Evolutionary conservation across 805 yeast genomes (phyloP).

Genomic region (Teunomyces aglyptinius): DNA sequence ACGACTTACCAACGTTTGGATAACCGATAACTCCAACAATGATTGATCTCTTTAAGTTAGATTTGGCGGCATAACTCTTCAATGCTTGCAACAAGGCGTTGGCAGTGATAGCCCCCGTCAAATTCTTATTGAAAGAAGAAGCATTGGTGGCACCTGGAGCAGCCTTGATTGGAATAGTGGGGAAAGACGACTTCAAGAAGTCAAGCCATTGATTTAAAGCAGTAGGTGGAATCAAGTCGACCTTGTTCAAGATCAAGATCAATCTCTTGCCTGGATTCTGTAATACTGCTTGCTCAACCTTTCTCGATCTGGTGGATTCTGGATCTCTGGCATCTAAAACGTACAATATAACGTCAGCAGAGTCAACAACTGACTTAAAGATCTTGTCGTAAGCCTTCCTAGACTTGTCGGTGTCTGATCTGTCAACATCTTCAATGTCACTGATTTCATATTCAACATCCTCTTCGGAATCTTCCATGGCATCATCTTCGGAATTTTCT

Average conservation of each 20-base stretch:
- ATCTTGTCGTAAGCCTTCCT: constrained; percentile 92
- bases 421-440: constrained; percentile 43
- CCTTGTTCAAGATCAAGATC: constrained; percentile 83
- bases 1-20: constrained; percentile 96
- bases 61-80: constrained; percentile 79
- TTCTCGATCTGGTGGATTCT: constrained; percentile 87
- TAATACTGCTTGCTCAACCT: constrained; percentile 85
- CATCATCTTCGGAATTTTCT: constrained; percentile 29
- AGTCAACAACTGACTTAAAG: constrained; percentile 89
- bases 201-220: constrained; percentile 82
- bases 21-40: constrained; percentile 95
- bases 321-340: constrained; percentile 99
- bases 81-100: constrained; percentile 72
- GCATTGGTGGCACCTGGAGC: constrained; percentile 71
- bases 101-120: constrained; percentile 72
- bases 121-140: constrained; percentile 65
- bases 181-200: constrained; percentile 77
- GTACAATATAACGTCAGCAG: constrained; percentile 85
- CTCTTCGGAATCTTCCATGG: constrained; percentile 31
- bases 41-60: constrained; percentile 83
- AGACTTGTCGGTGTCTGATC: constrained; percentile 62
- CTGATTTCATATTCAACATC: constrained; percentile 45
- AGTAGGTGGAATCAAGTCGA: constrained; percentile 86
- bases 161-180: constrained; percentile 86
- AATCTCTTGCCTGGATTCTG: constrained; percentile 79